Base-by-base conservation (phyloP, 495 filamentous ascomycete genomes). In the Xylaria cubensis region DNA sequence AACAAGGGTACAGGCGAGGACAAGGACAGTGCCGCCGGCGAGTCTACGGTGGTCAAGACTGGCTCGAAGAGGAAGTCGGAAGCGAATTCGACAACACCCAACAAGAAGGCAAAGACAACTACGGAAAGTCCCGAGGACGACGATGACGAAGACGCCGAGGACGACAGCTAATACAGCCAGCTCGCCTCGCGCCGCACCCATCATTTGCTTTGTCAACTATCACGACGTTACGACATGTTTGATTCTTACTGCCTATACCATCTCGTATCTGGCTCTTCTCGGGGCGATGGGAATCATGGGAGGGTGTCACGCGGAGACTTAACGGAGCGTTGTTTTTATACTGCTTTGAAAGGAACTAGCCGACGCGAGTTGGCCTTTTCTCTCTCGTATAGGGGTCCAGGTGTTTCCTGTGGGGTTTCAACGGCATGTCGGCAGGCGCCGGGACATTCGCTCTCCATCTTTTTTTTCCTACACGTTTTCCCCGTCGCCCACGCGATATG, bases 71-170 rank as follows among this genome's bases (percentile, higher is more conserved):
- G 83, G 67, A 82, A 86, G 74, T 81, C 85, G 10, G 81, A 83
- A 21, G 79, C 82, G 36, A 80, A 81, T 72, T 80, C 83, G 53
- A 78, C 72, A 5, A 81, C 82, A 17, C 82, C 88, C 21, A 82
- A 82, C 71, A 91, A 91, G 79, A 90, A 89, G 78, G 67, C 82
- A 5, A 90, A 89, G 73, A 81, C 80, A 9, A 78, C 78, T 13
- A 79, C 79, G n/a, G 78, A 73, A 46, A 81, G 81, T 17, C 81
- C 79, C 29, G 83, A 86, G n/a, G 85, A 85, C 3, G 86, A 87
- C 7, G 86, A 86, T 7, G 85, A 86, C 24, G 85, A 88, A 3
- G 86, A 88, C 51, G 85, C 82, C 41, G 81, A 81, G 42, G 82
- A 84, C 46, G 82, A 83, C 59, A 82, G 83, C 74, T 82, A 78